These are phyloP conservation scores for Tolypocladium cylindrosporum DNA, from an alignment of 2,329 filamentous ascomycete species.

Conservation along the genomic window DNA sequence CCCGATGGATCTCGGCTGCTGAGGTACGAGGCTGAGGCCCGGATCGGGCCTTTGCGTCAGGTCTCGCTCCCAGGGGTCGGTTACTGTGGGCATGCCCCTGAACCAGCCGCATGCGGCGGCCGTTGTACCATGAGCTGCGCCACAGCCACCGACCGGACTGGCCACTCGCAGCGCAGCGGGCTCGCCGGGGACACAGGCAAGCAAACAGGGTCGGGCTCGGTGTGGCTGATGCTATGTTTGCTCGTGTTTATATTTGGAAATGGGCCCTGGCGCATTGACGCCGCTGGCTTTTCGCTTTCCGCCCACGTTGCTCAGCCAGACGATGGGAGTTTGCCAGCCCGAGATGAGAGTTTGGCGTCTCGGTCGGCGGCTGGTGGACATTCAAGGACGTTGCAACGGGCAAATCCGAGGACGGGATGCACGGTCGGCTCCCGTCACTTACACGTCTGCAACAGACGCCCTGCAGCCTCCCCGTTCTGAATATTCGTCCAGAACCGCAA, in stretches of 20 bases:
- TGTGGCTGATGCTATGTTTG: neutral
- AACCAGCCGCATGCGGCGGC: neutral
- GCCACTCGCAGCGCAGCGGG: no score
- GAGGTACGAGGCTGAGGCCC: neutral
- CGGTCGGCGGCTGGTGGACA: no score
- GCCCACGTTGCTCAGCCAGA: neutral
- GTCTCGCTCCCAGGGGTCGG: neutral
- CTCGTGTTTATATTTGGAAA: slow-evolving; percentile 3
- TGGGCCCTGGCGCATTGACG: neutral
- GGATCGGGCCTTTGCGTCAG: neutral
- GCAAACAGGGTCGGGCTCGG: no score
- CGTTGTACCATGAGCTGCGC: no score
- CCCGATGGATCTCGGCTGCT: neutral
- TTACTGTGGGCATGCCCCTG: neutral
- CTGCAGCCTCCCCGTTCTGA: neutral
- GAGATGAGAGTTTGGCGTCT: no score
- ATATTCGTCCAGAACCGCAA: neutral
- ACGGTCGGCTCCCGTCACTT: no score
- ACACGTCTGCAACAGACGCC: no score
- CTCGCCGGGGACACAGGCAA: no score
- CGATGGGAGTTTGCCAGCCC: no score
- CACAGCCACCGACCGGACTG: neutral
- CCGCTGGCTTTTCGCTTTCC: neutral
- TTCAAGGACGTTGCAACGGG: neutral
- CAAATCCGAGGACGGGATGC: no score